Percentiles rank a stretch among this genome's conserved stretches.
Evolutionary conservation across 1,284 basidiomycete species (phyloP).

Genomic region (Sporisorium iseilematis-ciliati): DNA sequence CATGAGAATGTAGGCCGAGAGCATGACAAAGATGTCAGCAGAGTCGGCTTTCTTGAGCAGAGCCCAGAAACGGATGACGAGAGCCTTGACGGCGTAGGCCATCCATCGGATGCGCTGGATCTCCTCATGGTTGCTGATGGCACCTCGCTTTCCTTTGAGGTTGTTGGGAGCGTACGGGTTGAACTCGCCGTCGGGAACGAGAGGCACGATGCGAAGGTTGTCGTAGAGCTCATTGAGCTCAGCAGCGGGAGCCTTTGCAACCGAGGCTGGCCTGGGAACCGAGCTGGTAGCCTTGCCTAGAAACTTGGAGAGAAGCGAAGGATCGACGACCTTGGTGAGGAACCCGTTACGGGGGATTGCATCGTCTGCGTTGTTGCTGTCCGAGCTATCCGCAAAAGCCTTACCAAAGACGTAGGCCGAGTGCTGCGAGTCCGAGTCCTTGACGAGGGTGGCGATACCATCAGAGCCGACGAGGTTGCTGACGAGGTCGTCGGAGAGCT

Average conservation of each 20-base stretch:
- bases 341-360: constrained; percentile 23
- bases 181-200: constrained; percentile 49
- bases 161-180: constrained; percentile 54
- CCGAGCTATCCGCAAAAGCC: constrained; percentile 24
- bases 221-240: constrained; percentile 41
- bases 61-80: constrained; percentile 67
- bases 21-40: constrained; percentile 92
- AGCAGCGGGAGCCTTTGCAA: constrained; percentile 34
- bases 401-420: constrained; percentile 49
- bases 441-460: constrained; percentile 12
- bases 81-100: constrained; percentile 62
- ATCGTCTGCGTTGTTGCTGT: constrained; percentile 15
- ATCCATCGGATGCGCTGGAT: constrained; percentile 61
- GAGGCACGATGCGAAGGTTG: constrained; percentile 41
- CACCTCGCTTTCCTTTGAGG: constrained; percentile 46
- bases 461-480: constrained; percentile 18
- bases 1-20: constrained; percentile 96
- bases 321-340: constrained; percentile 36
- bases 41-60: constrained; percentile 83
- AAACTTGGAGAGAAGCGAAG: constrained; percentile 27
- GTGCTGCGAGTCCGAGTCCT: constrained; percentile 33
- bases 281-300: constrained; percentile 19
- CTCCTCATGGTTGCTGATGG: constrained; percentile 48
- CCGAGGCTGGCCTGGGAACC: constrained; percentile 22
- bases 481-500: constrained; percentile 33